Evolutionary conservation across 2,329 filamentous ascomycete species (phyloP), one percentile per base, ranked within the genome.

Genomic region (Fusarium nodosum): DNA sequence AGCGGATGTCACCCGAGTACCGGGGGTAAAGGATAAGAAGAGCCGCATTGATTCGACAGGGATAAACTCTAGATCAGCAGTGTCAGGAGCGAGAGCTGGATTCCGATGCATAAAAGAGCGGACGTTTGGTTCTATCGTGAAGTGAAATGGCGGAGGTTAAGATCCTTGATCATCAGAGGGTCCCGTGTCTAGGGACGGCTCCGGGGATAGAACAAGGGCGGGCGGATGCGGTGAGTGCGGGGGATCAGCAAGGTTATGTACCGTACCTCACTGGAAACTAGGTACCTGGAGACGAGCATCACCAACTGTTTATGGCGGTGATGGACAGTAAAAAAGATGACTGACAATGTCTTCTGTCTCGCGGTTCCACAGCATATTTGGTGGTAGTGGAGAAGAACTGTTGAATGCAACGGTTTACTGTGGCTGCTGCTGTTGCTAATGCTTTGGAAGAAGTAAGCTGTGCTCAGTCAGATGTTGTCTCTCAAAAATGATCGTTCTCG

Each of bases 201-300:
- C 58, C 66, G 66, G 57, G 55, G 64, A 64, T 60, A 38, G 61
- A 65, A 57, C 63, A 60, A 69, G 59, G 52, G 39, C 50, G 24
- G 61, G 57, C 59, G 59, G 71, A 68, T 72, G 69, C 70, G 72
- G 72, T 74, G 72, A 68, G 69, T 74, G 72, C 69, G 72, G 71
- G 72, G 69, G 64, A 62, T 66, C 47, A 63, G 54, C 64, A 39
- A n/a, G 42, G 33, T 39, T 53, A 48, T 58, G 47, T 51, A 28
- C 20, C 56, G 22, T 51, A 28, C 18, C 24, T 28, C 8, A 39
- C 33, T 38, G 60, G 28, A 28, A 38, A 52, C 41, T 39, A 45
- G 38, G 38, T 46, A 45, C 20, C n/a, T 52, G 34, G 16, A 39
- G 34, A 30, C 8, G 16, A 55, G 31, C 15, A 47, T 39, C 8